Evolutionary conservation across 1,284 basidiomycete genomes (phyloP).

Genomic region (Termitomyces sp.): DNA sequence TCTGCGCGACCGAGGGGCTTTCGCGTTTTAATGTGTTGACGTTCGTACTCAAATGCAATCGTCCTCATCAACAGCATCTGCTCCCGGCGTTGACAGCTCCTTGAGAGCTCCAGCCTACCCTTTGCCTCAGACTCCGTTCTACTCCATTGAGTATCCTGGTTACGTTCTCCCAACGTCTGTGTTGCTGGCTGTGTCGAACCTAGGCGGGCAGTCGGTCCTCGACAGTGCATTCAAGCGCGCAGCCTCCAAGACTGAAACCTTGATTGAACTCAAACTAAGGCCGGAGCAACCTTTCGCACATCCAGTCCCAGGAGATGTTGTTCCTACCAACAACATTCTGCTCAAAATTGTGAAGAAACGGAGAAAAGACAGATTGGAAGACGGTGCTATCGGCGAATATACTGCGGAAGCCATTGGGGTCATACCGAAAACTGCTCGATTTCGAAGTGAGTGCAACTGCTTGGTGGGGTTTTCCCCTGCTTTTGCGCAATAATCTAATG

Average conservation of each 20-base stretch:
- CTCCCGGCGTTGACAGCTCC: background rate
- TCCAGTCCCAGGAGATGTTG: constrained; percentile 76
- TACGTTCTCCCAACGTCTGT: constrained; percentile 68
- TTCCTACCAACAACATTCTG: constrained; percentile 72
- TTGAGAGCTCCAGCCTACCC: constrained; percentile 28
- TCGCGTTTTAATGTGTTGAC: background rate
- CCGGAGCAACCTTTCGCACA: constrained; percentile 74
- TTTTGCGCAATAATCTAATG: constrained; percentile 1
- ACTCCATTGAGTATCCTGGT: constrained; percentile 87
- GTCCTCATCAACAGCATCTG: constrained; percentile 3
- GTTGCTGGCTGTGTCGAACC: constrained; percentile 52
- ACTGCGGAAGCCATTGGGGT: constrained; percentile 74
- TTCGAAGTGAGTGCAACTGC: constrained; percentile 67
- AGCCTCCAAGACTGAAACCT: constrained; percentile 49
- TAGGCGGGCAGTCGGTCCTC: constrained; percentile 68
- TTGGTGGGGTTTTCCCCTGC: background rate
- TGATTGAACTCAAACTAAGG: constrained; percentile 72
- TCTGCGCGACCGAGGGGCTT: background rate
- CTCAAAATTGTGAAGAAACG: constrained; percentile 76
- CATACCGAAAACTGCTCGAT: constrained; percentile 79
- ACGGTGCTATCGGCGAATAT: constrained; percentile 64
- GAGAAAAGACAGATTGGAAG: constrained; percentile 31
- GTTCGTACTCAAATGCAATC: constrained; percentile 11
- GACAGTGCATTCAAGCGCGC: constrained; percentile 69
- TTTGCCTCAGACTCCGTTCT: constrained; percentile 61